phyloP scores from a whole-genome alignment of 1,284 basidiomycete genomes.

The Albatrellus sp. region DNA sequence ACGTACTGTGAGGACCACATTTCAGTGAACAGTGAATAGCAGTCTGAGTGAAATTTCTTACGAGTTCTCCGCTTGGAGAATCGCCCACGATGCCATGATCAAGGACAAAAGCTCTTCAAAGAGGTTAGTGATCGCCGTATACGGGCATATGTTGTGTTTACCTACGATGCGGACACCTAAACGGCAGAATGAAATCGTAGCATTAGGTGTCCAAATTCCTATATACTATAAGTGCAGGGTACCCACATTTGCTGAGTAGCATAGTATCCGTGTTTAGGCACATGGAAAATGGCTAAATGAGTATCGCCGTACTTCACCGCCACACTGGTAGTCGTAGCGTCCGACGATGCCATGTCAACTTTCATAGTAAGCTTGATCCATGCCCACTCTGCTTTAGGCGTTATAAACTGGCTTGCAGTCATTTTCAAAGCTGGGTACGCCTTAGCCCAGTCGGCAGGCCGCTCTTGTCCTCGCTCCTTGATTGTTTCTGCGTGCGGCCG shows the following conservation, averaged over 20 bases:
- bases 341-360: background rate
- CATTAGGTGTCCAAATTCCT: too few species aligned
- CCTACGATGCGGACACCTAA: too few species aligned
- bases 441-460: constrained; percentile 1
- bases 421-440: background rate
- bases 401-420: background rate
- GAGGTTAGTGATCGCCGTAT: background rate
- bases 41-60: background rate
- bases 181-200: too few species aligned
- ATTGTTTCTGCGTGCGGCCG: background rate
- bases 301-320: background rate
- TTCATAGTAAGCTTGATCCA: background rate
- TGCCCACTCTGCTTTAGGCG: background rate
- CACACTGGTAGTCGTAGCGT: background rate
- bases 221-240: too few species aligned
- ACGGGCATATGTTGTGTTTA: too few species aligned
- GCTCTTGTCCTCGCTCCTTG: background rate
- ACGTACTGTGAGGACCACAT: background rate
- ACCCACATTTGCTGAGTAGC: background rate
- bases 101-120: background rate
- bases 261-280: background rate
- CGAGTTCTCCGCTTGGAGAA: background rate
- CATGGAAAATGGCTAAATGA: background rate
- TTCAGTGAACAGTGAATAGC: background rate
- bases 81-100: constrained; percentile 1